These are phyloP conservation scores for Capsicum rhomboideum DNA, from an alignment of 257 asterid genomes.

Conservation along the genomic window DNA sequence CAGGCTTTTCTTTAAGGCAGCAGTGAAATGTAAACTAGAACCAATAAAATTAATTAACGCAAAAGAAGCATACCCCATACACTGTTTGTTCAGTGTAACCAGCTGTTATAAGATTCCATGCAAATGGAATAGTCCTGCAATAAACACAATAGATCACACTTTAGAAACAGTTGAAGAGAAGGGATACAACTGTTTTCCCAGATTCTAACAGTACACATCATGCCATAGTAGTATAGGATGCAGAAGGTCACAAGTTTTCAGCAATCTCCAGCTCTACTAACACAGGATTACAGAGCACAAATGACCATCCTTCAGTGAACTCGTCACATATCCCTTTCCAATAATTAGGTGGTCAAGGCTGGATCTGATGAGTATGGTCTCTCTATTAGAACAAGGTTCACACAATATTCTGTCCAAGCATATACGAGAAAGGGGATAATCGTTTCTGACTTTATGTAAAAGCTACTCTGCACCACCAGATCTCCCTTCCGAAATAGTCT, in stretches of 20 bases:
- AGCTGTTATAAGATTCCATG: slow-evolving; percentile 92
- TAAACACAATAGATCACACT: slow-evolving; percentile 6
- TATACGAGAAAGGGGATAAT: background rate
- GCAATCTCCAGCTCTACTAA: background rate
- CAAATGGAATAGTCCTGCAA: slow-evolving; percentile 88
- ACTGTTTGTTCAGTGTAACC: slow-evolving; percentile 82
- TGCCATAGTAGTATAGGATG: background rate
- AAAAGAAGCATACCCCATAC: slow-evolving; percentile 58
- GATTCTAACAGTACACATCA: background rate
- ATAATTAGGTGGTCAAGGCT: background rate
- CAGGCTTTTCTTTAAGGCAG: background rate
- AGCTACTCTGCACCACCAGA: background rate
- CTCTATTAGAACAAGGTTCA: background rate
- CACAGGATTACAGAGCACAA: background rate
- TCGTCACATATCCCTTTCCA: background rate
- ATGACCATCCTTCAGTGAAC: background rate
- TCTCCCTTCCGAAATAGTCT: background rate
- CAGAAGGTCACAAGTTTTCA: background rate
- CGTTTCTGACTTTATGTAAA: background rate
- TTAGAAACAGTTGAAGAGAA: slow-evolving; percentile 1
- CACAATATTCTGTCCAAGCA: background rate
- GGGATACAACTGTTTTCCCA: background rate
- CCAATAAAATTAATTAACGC: background rate
- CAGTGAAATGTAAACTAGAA: background rate
- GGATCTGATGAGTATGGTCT: background rate